Evolutionary conservation across 768 basidiomycete genomes (phyloP), one percentile per base, ranked within the genome.

Genomic region (Pisolithus marmoratus): DNA sequence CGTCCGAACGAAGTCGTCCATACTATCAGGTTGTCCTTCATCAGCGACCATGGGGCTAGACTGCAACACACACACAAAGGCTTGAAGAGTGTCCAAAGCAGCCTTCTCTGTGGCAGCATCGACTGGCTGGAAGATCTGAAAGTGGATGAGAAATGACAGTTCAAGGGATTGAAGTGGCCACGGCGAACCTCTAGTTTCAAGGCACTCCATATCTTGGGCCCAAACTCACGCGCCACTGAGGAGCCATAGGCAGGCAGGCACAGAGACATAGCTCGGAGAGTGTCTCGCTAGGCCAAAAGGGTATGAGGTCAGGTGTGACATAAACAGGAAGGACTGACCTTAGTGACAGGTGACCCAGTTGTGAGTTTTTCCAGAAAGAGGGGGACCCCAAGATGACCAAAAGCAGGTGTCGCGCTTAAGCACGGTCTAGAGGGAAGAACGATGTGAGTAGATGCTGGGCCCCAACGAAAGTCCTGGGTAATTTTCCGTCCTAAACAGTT

Each of bases 291-390:
- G n/a, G 22, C 46, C 3, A 47, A 22, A 57, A 36, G 3, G 17
- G 24, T 31, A n/a, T 24, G 22, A 54, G 24, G n/a, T n/a, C n/a
- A n/a, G n/a, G n/a, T n/a, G n/a, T n/a, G n/a, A n/a, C n/a, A n/a
- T n/a, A n/a, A n/a, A 29, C 36, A 19, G n/a, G 22, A 34, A 49
- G 44, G 9, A 9, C 50, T 23, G 27, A 90, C 93, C 82, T 98
- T 99, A 19, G 87, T 90, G 1, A 74, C 71, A 4, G 88, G 85
- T 3, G 87, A 84, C 4, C 88, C 87, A 3, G 89, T 85, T 1
- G 83, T 78, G 37, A 98, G 77, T 68, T 98, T 99, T 61, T 99
- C 96, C 41, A 96, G 65, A 64, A 96, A 93, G 2, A 97, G 74
- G 5, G 91, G 86, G 31, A 94, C 79, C 1, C 93, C 94, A 54